Evolutionary conservation across 106 monocot genomes (phyloP), one percentile per base, ranked within the genome.

Genomic region (Acanthochlamys bracteata): DNA sequence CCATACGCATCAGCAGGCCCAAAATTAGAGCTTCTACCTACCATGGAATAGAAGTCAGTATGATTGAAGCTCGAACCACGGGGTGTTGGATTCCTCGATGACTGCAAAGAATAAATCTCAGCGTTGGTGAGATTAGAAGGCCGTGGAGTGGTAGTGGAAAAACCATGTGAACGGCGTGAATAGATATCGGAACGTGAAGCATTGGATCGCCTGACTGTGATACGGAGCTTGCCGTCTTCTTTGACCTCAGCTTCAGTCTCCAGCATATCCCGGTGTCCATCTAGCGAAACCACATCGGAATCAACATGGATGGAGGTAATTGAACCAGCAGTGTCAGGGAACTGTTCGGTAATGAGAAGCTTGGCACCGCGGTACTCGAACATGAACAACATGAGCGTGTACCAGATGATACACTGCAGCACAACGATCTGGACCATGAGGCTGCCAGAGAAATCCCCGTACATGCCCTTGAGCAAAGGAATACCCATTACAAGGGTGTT

Each of bases 401-500:
- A 93, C 93, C 93, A 93, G 42, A 93, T 89, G 71, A 93, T 93
- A 66, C 93, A 93, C 76, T 93, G 93, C 0, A 93, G 78, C 42
- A 93, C 93, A 17, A 93, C 89, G 61, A 93, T 83, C 76, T 93
- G 93, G 10, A 93, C 93, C 93, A 93, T 93, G 26, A 93, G 78
- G 23, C 70, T 63, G 42, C 88, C 93, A 43, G 93, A 88, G 75
- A 73, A 88, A 4, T 82, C 84, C 1, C 93, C 93, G 75, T 93
- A 93, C 93, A 93, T 93, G 27, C 84, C 93, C 63, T 76, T 76
- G 45, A 93, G 85, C 4, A 93, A 64, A 11, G 93, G 89, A 52
- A 93, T 93, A 0, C 93, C 93, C 93, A 93, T 93, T 68, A 93
- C 93, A n/a, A 93, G 89, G 4, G 93, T 93, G 84, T 93, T 93